These are phyloP conservation scores for Jatropha podagrica DNA, from an alignment of 441 rosid genomes.

Conservation along the genomic window DNA sequence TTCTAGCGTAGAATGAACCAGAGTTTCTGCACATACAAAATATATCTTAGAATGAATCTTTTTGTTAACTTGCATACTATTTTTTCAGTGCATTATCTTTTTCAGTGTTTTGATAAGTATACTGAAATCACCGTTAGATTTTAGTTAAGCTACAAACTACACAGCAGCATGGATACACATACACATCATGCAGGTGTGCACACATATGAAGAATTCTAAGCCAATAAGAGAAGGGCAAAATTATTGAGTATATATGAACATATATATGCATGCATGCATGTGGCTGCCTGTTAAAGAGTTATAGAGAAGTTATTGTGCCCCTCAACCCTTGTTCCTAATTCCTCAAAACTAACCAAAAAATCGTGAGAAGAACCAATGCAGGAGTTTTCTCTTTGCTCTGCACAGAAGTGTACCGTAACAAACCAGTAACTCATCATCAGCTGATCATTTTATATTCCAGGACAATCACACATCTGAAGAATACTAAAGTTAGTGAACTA, in stretches of 20 bases:
- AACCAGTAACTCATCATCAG: neutral
- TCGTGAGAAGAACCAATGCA: neutral
- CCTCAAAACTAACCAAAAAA: neutral
- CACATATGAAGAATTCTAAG: too few species aligned
- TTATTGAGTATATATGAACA: neutral
- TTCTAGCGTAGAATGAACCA: slow-evolving; percentile 88
- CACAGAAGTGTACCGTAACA: neutral
- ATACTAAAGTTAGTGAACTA: neutral
- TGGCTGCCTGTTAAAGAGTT: neutral
- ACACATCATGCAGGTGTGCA: neutral
- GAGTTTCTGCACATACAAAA: slow-evolving; percentile 68
- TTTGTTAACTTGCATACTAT: neutral
- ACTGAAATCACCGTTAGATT: neutral
- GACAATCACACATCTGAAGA: neutral
- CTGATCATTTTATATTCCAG: neutral
- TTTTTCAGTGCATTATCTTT: too few species aligned
- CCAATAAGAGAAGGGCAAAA: too few species aligned
- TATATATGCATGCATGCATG: neutral
- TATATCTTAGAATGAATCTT: slow-evolving; percentile 6
- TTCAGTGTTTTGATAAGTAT: neutral
- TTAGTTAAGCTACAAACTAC: neutral
- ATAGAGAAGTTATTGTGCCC: neutral
- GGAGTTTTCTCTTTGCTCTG: neutral
- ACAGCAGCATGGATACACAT: neutral
- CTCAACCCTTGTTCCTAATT: neutral